Percentiles rank a stretch among this genome's conserved stretches.
These are phyloP conservation scores for Neonectria magnoliae DNA, from an alignment of 2,329 filamentous ascomycete genomes.

Conservation along the genomic window DNA sequence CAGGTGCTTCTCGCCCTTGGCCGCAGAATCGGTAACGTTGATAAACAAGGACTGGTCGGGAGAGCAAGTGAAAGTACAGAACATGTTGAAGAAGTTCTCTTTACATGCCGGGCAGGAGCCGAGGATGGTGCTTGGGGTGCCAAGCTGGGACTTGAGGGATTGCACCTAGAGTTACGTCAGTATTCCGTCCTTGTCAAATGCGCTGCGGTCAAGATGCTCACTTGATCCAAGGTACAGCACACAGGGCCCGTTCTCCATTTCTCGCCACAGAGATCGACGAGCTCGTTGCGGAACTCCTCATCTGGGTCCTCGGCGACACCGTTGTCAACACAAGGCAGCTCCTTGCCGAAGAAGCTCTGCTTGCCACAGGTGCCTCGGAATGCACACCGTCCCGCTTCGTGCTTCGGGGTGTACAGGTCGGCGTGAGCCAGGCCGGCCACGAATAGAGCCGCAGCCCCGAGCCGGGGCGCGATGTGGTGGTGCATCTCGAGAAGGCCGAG, in stretches of 20 bases:
- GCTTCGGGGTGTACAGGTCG: slow-evolving; percentile 64
- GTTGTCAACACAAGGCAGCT: slow-evolving; percentile 94
- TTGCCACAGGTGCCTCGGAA: slow-evolving; percentile 93
- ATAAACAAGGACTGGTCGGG: slow-evolving; percentile 95
- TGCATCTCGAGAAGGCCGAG: slow-evolving; percentile 44
- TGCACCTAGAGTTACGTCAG: slow-evolving; percentile 66
- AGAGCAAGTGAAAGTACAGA: slow-evolving; percentile 98
- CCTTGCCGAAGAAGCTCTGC: slow-evolving; percentile 87
- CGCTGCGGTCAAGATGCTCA: slow-evolving; percentile 47
- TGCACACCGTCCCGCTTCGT: slow-evolving; percentile 89
- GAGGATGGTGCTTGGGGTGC: slow-evolving; percentile 88
- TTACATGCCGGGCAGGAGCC: slow-evolving; percentile 96
- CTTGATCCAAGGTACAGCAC: slow-evolving; percentile 86
- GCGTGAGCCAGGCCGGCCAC: slow-evolving; percentile 40
- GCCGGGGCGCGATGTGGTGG: slow-evolving; percentile 44
- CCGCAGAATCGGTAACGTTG: slow-evolving; percentile 82
- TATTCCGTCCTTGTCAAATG: slow-evolving; percentile 10
- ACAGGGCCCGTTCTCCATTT: slow-evolving; percentile 87
- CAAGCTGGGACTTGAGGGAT: slow-evolving; percentile 83
- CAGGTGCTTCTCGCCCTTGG: slow-evolving; percentile 67
- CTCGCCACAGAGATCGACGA: slow-evolving; percentile 85
- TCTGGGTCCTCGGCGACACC: slow-evolving; percentile 80
- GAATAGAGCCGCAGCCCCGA: slow-evolving; percentile 46
- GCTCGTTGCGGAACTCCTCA: slow-evolving; percentile 75
- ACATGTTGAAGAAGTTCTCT: slow-evolving; percentile 97